Conservation (phyloP, 2,329 filamentous ascomycete genomes). For the Fusarium verrucosum region DNA sequence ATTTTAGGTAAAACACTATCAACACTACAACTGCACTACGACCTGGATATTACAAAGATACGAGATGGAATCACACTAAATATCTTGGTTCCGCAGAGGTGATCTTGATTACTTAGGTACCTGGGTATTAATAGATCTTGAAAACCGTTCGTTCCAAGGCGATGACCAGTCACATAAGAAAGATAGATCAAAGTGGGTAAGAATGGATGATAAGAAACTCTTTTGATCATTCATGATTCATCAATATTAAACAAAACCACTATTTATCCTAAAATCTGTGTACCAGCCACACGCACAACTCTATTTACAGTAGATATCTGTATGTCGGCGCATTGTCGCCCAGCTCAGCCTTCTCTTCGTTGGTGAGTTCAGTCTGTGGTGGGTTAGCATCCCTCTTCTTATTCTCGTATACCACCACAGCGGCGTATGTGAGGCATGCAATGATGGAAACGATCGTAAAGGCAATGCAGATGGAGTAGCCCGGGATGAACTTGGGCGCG, state of each 20-base stretch:
- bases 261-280: conserved; percentile 3
- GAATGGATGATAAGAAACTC: neutral
- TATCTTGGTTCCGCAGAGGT: neutral
- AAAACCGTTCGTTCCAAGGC: neutral
- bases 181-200: neutral
- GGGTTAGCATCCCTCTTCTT: conserved; percentile 62
- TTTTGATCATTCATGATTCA: conserved; percentile 20
- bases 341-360: conserved; percentile 69
- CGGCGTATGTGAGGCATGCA: conserved; percentile 68
- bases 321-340: conserved; percentile 69
- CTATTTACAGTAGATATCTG: conserved; percentile 62
- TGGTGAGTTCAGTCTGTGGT: conserved; percentile 57
- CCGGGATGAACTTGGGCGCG: conserved; percentile 72
- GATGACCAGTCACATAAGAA: neutral
- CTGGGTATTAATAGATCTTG: too few species aligned
- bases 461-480: conserved; percentile 79
- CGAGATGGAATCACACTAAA: neutral
- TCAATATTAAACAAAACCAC: conserved; percentile 5
- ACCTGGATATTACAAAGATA: neutral
- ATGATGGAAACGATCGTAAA: conserved; percentile 76
- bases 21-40: neutral
- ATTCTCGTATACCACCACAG: conserved; percentile 69
- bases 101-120: neutral
- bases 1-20: neutral
- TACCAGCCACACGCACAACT: neutral